A percentile compares a stretch with the other conserved stretches of the same genome.
Conservation (phyloP, 495 filamentous ascomycete genomes). For the Xylaria flabelliformis region DNA sequence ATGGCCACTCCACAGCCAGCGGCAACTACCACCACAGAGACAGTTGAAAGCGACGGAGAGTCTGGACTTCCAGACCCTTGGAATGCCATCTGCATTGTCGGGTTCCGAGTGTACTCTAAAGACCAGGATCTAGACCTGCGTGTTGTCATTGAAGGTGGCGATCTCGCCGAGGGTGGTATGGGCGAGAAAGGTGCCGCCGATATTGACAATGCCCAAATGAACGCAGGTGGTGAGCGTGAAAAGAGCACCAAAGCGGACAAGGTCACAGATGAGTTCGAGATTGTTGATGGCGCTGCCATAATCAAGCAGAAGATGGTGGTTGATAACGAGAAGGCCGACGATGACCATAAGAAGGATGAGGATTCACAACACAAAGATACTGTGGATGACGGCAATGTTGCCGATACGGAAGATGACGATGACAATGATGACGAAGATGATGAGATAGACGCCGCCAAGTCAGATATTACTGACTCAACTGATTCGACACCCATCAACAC, state of each 20-base stretch:
- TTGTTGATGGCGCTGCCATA: slow-evolving; percentile 47
- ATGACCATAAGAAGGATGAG: slow-evolving; percentile 33
- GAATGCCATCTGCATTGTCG: slow-evolving; percentile 59
- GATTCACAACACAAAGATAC: slow-evolving; percentile 19
- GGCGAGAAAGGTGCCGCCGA: slow-evolving; percentile 57
- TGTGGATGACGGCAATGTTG: slow-evolving; percentile 25
- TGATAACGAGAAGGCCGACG: slow-evolving; percentile 41
- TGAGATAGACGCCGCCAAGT: slow-evolving; percentile 34
- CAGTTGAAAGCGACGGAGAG: slow-evolving; percentile 51
- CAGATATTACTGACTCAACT: slow-evolving; percentile 37
- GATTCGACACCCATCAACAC: slow-evolving; percentile 33
- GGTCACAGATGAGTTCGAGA: slow-evolving; percentile 37
- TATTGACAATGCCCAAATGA: slow-evolving; percentile 58
- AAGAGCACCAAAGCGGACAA: slow-evolving; percentile 36
- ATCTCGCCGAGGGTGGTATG: slow-evolving; percentile 56
- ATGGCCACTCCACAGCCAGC: slow-evolving; percentile 36
- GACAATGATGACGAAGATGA: slow-evolving; percentile 24
- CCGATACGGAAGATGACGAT: slow-evolving; percentile 27
- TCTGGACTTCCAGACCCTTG: slow-evolving; percentile 56
- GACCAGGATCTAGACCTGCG: slow-evolving; percentile 54
- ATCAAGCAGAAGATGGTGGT: slow-evolving; percentile 48
- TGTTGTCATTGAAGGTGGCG: slow-evolving; percentile 57
- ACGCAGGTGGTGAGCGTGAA: slow-evolving; percentile 53
- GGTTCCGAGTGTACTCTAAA: slow-evolving; percentile 57
- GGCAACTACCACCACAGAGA: slow-evolving; percentile 36